Evolutionary conservation across 108 stramenopile species (phyloP).

Genomic region (Mayamaea pseudoterrestris): DNA sequence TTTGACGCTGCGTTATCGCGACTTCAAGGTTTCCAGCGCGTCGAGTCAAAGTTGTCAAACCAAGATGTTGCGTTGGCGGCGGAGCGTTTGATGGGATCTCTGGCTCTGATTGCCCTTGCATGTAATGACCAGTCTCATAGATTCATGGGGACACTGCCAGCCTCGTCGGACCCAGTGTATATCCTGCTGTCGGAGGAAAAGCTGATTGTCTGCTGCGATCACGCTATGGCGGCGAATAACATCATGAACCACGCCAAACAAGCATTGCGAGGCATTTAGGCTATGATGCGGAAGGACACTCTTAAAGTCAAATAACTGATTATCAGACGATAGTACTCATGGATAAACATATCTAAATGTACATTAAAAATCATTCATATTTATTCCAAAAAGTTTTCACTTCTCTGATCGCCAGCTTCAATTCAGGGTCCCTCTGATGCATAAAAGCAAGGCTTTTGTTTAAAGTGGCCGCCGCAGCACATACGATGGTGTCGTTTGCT

Average conservation of each 20-base stretch:
- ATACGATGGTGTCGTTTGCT: no score
- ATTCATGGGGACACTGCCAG: slow-evolving; percentile 47
- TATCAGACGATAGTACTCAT: no score
- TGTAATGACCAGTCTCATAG: slow-evolving; percentile 23
- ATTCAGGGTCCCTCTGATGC: no score
- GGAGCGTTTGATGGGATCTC: not conserved
- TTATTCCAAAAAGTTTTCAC: no score
- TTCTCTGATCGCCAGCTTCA: no score
- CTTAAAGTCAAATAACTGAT: no score
- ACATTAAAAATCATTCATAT: no score
- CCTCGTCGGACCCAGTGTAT: slow-evolving; percentile 40
- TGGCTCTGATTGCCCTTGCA: not conserved
- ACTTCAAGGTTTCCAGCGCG: slow-evolving; percentile 64
- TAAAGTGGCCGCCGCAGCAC: no score
- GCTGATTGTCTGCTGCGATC: slow-evolving; percentile 58
- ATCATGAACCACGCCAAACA: slow-evolving; percentile 42
- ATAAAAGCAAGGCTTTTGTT: no score
- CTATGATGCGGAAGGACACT: no score
- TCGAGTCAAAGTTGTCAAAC: slow-evolving; percentile 10
- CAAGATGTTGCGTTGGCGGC: not conserved
- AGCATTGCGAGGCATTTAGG: no score
- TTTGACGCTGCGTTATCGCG: slow-evolving; percentile 37
- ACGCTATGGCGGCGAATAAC: slow-evolving; percentile 57
- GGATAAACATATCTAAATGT: no score
- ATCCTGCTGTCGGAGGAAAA: slow-evolving; percentile 27